phyloP scores from a whole-genome alignment of 164 flowering plant species.

The Protea cynaroides region DNA sequence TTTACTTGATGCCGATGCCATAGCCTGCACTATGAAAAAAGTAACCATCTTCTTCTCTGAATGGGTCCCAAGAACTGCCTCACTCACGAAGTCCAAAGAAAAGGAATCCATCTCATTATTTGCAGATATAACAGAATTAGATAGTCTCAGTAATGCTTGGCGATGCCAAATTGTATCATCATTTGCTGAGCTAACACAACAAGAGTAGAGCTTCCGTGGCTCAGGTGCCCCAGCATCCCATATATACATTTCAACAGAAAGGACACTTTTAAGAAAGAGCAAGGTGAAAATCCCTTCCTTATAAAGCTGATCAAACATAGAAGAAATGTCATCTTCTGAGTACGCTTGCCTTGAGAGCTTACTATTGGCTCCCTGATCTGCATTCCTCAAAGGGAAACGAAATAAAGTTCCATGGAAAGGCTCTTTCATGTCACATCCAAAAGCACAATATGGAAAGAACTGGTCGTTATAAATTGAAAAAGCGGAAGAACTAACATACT shows the following conservation, averaged over 20 bases:
- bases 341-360: constrained; percentile 89
- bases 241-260: constrained; percentile 64
- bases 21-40: constrained; percentile 72
- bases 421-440: constrained; percentile 86
- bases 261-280: constrained; percentile 75
- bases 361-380: constrained; percentile 75
- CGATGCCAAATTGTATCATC: constrained; percentile 65
- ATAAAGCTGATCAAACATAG: constrained; percentile 76
- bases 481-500: constrained; percentile 78
- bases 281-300: constrained; percentile 77
- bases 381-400: constrained; percentile 91
- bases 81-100: constrained; percentile 58
- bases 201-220: constrained; percentile 74
- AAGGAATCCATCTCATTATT: constrained; percentile 50
- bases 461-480: constrained; percentile 70
- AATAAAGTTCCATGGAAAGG: constrained; percentile 84
- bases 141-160: constrained; percentile 56
- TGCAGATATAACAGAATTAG: constrained; percentile 30
- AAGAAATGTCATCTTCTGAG: constrained; percentile 56
- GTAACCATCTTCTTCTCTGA: constrained; percentile 37
- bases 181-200: constrained; percentile 46
- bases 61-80: constrained; percentile 34
- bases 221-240: constrained; percentile 60
- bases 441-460: constrained; percentile 79
- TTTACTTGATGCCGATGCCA: constrained; percentile 77